Base-by-base conservation (phyloP, 1,139 yeast genomes). In the Suhomyces chickasaworum region DNA sequence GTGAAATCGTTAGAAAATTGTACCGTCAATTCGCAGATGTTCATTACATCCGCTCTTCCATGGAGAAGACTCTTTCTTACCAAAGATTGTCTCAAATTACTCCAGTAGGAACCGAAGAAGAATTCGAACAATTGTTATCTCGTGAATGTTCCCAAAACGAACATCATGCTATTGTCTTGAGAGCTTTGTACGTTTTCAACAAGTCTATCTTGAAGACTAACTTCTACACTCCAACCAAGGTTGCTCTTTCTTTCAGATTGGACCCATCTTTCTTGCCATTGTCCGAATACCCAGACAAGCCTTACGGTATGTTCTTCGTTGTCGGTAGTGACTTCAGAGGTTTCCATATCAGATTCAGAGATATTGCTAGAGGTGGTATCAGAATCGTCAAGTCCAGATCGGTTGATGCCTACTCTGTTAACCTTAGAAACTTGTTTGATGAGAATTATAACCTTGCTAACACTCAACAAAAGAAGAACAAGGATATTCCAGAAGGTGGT, bases 401-500 rank as follows among this genome's bases (percentile, higher is more conserved):
- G 42, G 72, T 76, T 50, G 98, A 93, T 69, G 91, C 91, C 39
- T 93, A 90, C 68, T 82, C 86, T 45, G 83, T 84, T 62, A 93
- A 93, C 64, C 86, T 86, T 53, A 83, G 96, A 59, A 88, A 89
- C 58, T 80, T 93, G 66, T 90, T 93, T 69, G 99, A 93, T 68
- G 99, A 93, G 68, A 93, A 93, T 70, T 93, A 93, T 70, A 91
- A 91, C 65, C 80, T 93, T 68, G 99, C 99, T 37, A 84, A 86
- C 52, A 93, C 99, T 37, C 99, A 93, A 72, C 99, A 93, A 73
- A 81, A 93, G 58, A 93, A 93, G 73, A 93, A 93, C 72, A 93
- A 93, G 75, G 99, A 93, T 73, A 93, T 93, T 50, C 99, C 99
- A 37, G 99, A 93, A 76, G 99, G 99, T 65, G 99, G 99, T 38